These are phyloP conservation scores for Alternaria alternata DNA, from an alignment of 2,329 filamentous ascomycete genomes.

Conservation along the genomic window DNA sequence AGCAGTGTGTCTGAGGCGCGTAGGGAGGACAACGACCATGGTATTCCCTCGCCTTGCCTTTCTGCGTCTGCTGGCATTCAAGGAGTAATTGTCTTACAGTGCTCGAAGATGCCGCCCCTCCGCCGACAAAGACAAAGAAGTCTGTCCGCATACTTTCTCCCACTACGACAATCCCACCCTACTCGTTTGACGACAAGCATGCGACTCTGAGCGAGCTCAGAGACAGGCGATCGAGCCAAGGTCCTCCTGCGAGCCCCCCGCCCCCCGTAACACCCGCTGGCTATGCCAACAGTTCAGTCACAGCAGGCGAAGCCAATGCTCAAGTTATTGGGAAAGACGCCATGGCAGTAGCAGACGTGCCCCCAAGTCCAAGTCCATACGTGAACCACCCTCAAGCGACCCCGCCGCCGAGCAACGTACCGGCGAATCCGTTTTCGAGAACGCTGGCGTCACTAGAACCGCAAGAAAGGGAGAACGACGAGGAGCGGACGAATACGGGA, in stretches of 20 bases:
- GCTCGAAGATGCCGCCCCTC: constrained; percentile 32
- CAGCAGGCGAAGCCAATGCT: constrained; percentile 20
- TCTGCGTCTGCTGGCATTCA: constrained; percentile 29
- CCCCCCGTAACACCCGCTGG: constrained; percentile 25
- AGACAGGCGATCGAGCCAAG: constrained; percentile 23
- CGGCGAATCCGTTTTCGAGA: constrained; percentile 49
- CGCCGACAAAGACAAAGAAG: constrained; percentile 62
- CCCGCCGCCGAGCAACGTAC: constrained; percentile 31
- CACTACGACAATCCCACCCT: constrained; percentile 46
- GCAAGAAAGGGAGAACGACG: constrained; percentile 32
- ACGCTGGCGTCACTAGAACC: constrained; percentile 51
- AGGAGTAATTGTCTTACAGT: constrained; percentile 49
- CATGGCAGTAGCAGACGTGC: constrained; percentile 32
- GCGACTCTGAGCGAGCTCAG: constrained; percentile 25
- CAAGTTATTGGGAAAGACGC: constrained; percentile 32
- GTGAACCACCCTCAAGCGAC: constrained; percentile 18
- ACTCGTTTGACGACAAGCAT: constrained; percentile 37
- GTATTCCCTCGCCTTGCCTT: constrained; percentile 42
- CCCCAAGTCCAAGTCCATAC: constrained; percentile 34
- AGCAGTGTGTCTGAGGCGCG: constrained; percentile 32
- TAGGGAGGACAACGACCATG: constrained; percentile 35
- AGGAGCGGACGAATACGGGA: constrained; percentile 40
- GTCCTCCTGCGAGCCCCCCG: constrained; percentile 27
- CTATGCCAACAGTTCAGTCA: constrained; percentile 29
- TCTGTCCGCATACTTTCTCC: constrained; percentile 63